A percentile compares a stretch with the other conserved stretches of the same genome.
These are phyloP conservation scores for Rutidosis leptorrhynchoides DNA, from an alignment of 129 eudicot species.

Conservation along the genomic window DNA sequence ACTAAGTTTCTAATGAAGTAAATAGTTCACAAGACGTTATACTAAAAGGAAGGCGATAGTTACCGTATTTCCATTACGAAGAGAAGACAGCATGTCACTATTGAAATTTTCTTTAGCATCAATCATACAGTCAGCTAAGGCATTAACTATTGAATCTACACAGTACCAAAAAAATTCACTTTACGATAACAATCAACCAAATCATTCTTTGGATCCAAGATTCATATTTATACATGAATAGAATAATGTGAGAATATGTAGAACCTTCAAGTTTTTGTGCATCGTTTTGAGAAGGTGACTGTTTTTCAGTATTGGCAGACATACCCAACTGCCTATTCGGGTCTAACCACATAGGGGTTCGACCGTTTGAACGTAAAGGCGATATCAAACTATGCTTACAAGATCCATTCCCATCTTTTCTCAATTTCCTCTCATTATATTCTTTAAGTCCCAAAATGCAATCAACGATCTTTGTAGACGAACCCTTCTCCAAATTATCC, in stretches of 20 bases:
- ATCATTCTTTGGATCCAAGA: conserved; percentile 8
- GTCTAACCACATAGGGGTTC: conserved; percentile 32
- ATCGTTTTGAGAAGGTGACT: conserved; percentile 36
- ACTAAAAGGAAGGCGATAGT: neutral
- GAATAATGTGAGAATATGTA: conserved; percentile 10
- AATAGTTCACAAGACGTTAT: neutral
- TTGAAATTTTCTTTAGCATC: conserved; percentile 82
- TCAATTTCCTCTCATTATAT: conserved; percentile 73
- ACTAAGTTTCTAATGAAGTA: neutral
- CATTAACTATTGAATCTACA: conserved; percentile 58
- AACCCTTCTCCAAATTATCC: conserved; percentile 77
- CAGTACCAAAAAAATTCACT: neutral
- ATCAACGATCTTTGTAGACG: conserved; percentile 76
- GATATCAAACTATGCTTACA: conserved; percentile 57
- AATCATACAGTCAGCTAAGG: conserved; percentile 58
- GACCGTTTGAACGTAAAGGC: conserved; percentile 50
- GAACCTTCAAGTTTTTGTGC: conserved; percentile 52
- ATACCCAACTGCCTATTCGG: conserved; percentile 49
- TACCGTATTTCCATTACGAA: conserved; percentile 65
- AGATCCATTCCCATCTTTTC: conserved; percentile 60
- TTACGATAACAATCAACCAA: neutral
- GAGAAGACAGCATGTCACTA: conserved; percentile 48
- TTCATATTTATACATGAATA: conserved; percentile 1
- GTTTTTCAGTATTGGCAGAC: conserved; percentile 35
- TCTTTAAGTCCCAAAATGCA: conserved; percentile 80